Evolutionary conservation across 164 flowering plant species (phyloP).

Genomic region (Chloranthus sessilifolius): DNA sequence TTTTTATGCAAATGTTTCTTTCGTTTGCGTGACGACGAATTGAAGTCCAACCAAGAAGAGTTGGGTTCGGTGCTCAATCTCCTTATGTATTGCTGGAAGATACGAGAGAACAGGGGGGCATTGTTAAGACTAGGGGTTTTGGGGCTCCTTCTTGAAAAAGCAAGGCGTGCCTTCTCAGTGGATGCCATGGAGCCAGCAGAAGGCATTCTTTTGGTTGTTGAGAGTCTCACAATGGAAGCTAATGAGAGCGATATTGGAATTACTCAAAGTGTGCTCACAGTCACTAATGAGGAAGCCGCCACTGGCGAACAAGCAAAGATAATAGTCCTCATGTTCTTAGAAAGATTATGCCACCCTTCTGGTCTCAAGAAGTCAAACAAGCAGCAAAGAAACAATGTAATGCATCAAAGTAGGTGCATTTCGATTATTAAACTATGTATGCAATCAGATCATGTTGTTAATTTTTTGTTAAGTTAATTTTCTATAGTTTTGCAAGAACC

Average conservation of each 20-base stretch:
- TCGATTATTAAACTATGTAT: too few relatives aligned
- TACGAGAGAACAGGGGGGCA: constrained; percentile 83
- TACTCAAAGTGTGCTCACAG: constrained; percentile 65
- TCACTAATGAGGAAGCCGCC: constrained; percentile 75
- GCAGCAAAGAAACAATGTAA: constrained; percentile 97
- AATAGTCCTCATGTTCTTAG: constrained; percentile 93
- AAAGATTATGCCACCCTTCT: constrained; percentile 76
- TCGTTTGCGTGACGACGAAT: constrained; percentile 67
- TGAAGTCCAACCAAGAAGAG: constrained; percentile 92
- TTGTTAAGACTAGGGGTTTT: constrained; percentile 76
- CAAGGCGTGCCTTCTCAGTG: constrained; percentile 92
- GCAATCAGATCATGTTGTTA: too few relatives aligned
- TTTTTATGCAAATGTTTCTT: too few relatives aligned
- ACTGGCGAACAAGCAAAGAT: constrained; percentile 93
- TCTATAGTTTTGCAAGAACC: too few relatives aligned
- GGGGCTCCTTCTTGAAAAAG: constrained; percentile 88
- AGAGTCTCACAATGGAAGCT: constrained; percentile 88
- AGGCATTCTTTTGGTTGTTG: constrained; percentile 96
- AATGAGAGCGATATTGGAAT: constrained; percentile 88
- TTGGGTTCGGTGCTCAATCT: constrained; percentile 81
- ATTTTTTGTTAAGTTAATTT: too few relatives aligned
- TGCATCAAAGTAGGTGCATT: too few relatives aligned
- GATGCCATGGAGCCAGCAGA: constrained; percentile 99
- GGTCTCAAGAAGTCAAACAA: constrained; percentile 85
- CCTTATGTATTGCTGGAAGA: constrained; percentile 95